These are phyloP conservation scores for Penicillium sumatraense DNA, from an alignment of 2,329 filamentous ascomycete species.

Conservation along the genomic window DNA sequence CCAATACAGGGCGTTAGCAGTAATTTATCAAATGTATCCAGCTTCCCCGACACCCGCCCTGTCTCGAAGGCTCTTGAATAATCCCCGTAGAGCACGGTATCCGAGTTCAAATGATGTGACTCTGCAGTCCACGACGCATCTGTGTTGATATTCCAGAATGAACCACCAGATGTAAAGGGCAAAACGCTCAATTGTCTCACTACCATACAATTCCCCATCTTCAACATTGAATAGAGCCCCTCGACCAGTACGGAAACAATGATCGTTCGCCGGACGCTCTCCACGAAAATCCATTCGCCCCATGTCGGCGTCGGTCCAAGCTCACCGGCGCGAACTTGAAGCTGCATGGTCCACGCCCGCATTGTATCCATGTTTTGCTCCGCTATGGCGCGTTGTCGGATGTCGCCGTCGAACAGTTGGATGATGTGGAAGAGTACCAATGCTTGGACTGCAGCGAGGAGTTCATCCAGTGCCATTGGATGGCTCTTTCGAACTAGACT, in stretches of 20 bases:
- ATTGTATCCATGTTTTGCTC: constrained; percentile 13
- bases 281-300: constrained; percentile 17
- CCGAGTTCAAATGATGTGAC: not conserved
- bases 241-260: constrained; percentile 12
- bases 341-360: constrained; percentile 3
- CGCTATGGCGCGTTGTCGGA: constrained; percentile 14
- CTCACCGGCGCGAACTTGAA: constrained; percentile 7
- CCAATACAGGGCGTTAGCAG: not conserved
- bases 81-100: not conserved
- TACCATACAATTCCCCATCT: not conserved
- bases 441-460: constrained; percentile 9
- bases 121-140: not conserved
- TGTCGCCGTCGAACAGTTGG: constrained; percentile 20
- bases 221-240: constrained; percentile 8
- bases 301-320: constrained; percentile 1
- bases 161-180: not conserved
- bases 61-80: not conserved
- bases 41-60: not conserved
- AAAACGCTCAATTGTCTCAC: not conserved
- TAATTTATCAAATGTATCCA: not conserved
- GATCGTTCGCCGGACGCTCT: constrained; percentile 19
- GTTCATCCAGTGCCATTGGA: not conserved
- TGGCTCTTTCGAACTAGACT: not conserved
- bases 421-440: constrained; percentile 13
- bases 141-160: not conserved